Evolutionary conservation across 2,329 filamentous ascomycete species (phyloP), one percentile per base, ranked within the genome.

Genomic region (Botrytis hyacinthi): DNA sequence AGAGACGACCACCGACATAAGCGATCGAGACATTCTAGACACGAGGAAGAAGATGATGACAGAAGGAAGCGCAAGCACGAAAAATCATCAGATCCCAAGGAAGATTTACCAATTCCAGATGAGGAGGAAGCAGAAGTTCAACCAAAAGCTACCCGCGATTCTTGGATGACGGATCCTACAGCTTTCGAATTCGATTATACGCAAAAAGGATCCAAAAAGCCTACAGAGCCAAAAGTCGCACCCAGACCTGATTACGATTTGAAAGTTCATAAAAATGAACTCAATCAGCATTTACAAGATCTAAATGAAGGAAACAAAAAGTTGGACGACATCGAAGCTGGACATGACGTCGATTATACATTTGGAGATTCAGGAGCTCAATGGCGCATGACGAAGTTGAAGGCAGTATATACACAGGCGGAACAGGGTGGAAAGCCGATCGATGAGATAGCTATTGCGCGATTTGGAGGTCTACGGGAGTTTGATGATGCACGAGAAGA

Each of bases 301-400:
- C 78, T 92, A 16, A 87, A 89, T 51, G 86, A 88, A 20, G 87
- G 88, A 4, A 32, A 37, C 29, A 89, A 87, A 69, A 83, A 82
- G 0, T 76, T 86, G 3, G 87, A 89, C 42, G 85, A 89, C 22
- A 81, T 88, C 16, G 83, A 75, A n/a, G 84, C 86, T 0, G 83
- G 89, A 62, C 85, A 89, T 71, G 88, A 92, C 73, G 89, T 97
- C 14, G 86, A 89, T 73, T 99, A 98, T 80, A 93, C 85, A 0
- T 97, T 99, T 82, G 96, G 97, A 29, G 96, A 99, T 81, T 84
- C 89, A 10, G 95, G 96, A 0, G 95, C 95, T 22, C 89, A 94
- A 78, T 99, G 97, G 96, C 91, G 97, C 68, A 97, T 99, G 95
- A 97, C 92, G 9, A 98, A 95, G 82, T 88, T 99, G 46, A 94